Percentiles rank a stretch among this genome's conserved stretches.
Evolutionary conservation across 2,329 filamentous ascomycete genomes (phyloP).

Genomic region (Cryoendolithus antarcticus): DNA sequence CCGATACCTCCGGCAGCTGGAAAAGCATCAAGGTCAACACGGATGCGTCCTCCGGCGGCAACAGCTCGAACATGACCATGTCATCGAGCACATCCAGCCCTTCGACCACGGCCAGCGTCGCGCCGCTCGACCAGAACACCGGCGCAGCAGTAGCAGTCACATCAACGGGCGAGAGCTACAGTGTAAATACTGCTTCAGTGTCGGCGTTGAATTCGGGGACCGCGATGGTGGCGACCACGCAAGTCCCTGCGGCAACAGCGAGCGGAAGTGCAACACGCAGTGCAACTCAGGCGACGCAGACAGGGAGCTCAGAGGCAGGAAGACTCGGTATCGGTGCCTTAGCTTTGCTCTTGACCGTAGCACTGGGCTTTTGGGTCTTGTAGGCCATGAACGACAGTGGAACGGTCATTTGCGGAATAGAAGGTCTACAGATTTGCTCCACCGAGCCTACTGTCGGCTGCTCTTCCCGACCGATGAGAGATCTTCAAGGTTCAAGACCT

Average conservation of each 20-base stretch:
- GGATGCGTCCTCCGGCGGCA: conserved; percentile 4
- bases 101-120: conserved; percentile 18
- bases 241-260: background rate
- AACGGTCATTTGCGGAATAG: too few relatives aligned
- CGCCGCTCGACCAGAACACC: conserved; percentile 11
- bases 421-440: too few relatives aligned
- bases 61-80: conserved; percentile 5
- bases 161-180: conserved; percentile 14
- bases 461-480: too few relatives aligned
- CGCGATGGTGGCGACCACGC: conserved; percentile 5
- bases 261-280: too few relatives aligned
- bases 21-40: conserved; percentile 35
- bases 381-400: too few relatives aligned
- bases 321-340: too few relatives aligned
- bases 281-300: too few relatives aligned
- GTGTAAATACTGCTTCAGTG: conserved; percentile 15
- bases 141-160: conserved; percentile 11
- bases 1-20: conserved; percentile 35
- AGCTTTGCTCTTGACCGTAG: too few relatives aligned
- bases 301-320: too few relatives aligned
- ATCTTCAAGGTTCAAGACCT: too few relatives aligned
- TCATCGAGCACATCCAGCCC: conserved; percentile 11
- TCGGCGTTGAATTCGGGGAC: conserved; percentile 13
- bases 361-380: too few relatives aligned
- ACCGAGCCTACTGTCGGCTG: too few relatives aligned